Conservation (phyloP, 2,329 filamentous ascomycete genomes). For the Phoma herbarum region DNA sequence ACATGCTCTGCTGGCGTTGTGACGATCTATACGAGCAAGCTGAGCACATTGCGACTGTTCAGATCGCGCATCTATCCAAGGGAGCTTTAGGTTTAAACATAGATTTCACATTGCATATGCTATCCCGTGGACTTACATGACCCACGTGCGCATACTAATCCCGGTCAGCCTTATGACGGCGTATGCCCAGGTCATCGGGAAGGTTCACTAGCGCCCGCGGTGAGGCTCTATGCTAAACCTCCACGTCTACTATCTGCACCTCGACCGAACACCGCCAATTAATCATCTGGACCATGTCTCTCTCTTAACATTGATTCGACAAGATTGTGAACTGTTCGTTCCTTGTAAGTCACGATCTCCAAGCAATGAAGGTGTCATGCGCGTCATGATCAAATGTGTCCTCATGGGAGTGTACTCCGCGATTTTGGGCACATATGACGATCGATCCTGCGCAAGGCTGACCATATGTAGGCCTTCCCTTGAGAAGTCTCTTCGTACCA, state of each 20-base stretch:
- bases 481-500: not conserved
- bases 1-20: not conserved
- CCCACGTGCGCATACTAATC: constrained; percentile 17
- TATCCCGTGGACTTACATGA: not conserved
- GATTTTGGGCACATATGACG: not conserved
- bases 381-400: not conserved
- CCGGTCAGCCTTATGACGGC: constrained; percentile 25
- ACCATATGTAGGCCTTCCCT: not conserved
- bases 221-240: constrained; percentile 38
- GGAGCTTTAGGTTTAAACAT: not conserved
- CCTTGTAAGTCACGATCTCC: not conserved
- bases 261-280: not conserved
- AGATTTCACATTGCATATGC: constrained; percentile 1
- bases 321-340: not conserved
- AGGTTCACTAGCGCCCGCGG: constrained; percentile 34
- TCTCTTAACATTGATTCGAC: not conserved
- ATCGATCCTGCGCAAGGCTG: not conserved
- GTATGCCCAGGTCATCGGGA: constrained; percentile 22
- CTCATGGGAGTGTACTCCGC: not conserved
- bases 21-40: not conserved
- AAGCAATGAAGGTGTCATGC: not conserved
- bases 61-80: not conserved
- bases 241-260: constrained; percentile 41
- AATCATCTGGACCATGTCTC: not conserved
- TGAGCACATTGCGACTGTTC: not conserved